Percentiles rank a stretch among this genome's conserved stretches.
These are phyloP conservation scores for Articulospora tetracladia DNA, from an alignment of 495 filamentous ascomycete species.

Conservation along the genomic window DNA sequence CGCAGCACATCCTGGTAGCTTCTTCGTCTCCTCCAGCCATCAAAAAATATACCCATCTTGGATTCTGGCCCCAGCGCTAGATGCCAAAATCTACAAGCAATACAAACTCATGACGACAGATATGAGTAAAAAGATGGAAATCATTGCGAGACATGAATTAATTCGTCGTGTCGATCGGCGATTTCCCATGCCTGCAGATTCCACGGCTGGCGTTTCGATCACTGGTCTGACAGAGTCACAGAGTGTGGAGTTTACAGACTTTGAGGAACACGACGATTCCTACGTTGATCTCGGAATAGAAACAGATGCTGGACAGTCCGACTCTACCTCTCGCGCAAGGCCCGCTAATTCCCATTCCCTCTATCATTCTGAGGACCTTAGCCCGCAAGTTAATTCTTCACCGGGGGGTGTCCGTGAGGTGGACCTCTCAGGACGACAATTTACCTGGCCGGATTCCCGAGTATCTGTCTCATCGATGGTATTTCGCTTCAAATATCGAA, in stretches of 20 bases:
- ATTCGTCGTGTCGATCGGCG: background rate
- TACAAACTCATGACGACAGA: slow-evolving; percentile 6
- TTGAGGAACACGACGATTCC: background rate
- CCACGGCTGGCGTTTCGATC: slow-evolving; percentile 16
- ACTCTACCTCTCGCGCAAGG: background rate
- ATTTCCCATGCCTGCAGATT: slow-evolving; percentile 11
- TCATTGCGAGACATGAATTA: background rate
- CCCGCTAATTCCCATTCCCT: background rate
- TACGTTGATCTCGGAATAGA: background rate
- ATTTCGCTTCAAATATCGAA: slow-evolving; percentile 3
- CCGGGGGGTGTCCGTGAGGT: background rate
- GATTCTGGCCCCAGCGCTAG: slow-evolving; percentile 9
- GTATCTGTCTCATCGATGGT: slow-evolving; percentile 10
- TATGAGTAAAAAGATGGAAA: slow-evolving; percentile 13
- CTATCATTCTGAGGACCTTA: background rate
- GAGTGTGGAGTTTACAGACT: background rate
- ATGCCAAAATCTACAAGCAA: slow-evolving; percentile 8
- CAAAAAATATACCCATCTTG: slow-evolving; percentile 18
- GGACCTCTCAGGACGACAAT: background rate
- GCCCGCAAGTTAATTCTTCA: background rate
- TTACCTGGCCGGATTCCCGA: background rate
- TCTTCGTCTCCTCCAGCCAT: slow-evolving; percentile 19
- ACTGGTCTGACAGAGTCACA: slow-evolving; percentile 15
- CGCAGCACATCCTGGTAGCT: slow-evolving; percentile 6
- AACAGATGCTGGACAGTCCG: background rate